Evolutionary conservation across 1,284 basidiomycete genomes (phyloP).

Genomic region (Xerocomus tenax): DNA sequence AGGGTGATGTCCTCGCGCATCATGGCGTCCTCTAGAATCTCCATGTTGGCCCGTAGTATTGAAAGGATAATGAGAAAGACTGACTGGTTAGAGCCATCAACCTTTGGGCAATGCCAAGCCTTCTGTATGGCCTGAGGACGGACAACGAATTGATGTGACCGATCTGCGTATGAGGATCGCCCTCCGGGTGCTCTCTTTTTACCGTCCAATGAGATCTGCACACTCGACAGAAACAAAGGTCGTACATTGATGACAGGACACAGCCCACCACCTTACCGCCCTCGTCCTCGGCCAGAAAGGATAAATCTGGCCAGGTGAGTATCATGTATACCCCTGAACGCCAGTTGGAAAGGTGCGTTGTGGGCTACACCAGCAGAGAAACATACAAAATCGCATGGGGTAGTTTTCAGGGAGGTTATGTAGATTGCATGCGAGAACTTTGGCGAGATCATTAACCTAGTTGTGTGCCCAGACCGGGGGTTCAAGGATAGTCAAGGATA

Average conservation of each 20-base stretch:
- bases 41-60: conserved; percentile 3
- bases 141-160: conserved; percentile 91
- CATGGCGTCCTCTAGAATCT: conserved; percentile 72
- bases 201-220: conserved; percentile 3
- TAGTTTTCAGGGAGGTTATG: conserved; percentile 86
- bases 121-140: conserved; percentile 75
- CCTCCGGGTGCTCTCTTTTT: conserved; percentile 24
- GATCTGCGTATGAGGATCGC: conserved; percentile 8
- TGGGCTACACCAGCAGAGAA: neutral
- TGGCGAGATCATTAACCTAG: conserved; percentile 23
- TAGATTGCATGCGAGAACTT: conserved; percentile 57
- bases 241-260: conserved; percentile 88
- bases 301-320: conserved; percentile 88
- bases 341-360: conserved; percentile 6
- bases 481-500: neutral
- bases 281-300: conserved; percentile 88
- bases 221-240: conserved; percentile 6
- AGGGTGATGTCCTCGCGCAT: conserved; percentile 65
- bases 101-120: conserved; percentile 79
- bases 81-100: conserved; percentile 82
- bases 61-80: conserved; percentile 21
- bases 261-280: conserved; percentile 89
- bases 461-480: neutral
- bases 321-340: conserved; percentile 79
- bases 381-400: conserved; percentile 77